Base-by-base conservation (phyloP, 73 alveolate species). In the Symbiodinium natans region DNA sequence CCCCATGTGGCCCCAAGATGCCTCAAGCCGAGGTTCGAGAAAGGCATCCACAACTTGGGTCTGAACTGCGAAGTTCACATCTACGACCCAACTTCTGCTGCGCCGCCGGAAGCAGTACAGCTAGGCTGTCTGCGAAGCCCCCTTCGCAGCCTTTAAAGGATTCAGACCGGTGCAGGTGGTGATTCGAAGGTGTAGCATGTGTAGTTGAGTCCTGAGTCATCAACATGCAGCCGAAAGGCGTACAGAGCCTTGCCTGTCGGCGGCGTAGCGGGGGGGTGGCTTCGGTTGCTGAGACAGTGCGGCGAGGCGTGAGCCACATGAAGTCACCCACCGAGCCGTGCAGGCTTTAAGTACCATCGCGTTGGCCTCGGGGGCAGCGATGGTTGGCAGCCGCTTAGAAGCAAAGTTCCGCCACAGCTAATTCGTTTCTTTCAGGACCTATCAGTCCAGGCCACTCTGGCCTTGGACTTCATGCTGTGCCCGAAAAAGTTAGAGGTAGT, bases 21-120 rank as follows among this genome's bases (percentile, higher is more conserved):
- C n/a, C n/a, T n/a, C n/a, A n/a, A n/a, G n/a, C 59, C 59, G 13
- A 90, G 97, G 97, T 90, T 90, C 21, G 97, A 90, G 77, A 15
- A 19, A 75, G 97, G 97, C 77, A 31, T 90, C 54, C 77, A 90
- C 46, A 71, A 90, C 54, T 52, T 90, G 89, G 97, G 97, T 33
- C 36, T 41, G 36, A 15, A 31, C 88, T 90, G 97, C 34, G 97
- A 90, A 68, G 80, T 90, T 43, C 97, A 90, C 97, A 90, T 90
- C 97, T 90, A 36, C 52, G 97, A 90, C 77, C 97, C 97, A 27
- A 90, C 97, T 31, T n/a, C 42, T 4, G 6, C 27, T 23, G 97
- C 48, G 39, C 97, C 97, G 36, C 52, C 48, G 38, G 88, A 90
- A 41, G 89, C 88, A 36, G 2, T 13, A 17, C 25, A 43, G 38